Base-by-base conservation (phyloP, 305 asterid genomes). In the Petunia hybrid region DNA sequence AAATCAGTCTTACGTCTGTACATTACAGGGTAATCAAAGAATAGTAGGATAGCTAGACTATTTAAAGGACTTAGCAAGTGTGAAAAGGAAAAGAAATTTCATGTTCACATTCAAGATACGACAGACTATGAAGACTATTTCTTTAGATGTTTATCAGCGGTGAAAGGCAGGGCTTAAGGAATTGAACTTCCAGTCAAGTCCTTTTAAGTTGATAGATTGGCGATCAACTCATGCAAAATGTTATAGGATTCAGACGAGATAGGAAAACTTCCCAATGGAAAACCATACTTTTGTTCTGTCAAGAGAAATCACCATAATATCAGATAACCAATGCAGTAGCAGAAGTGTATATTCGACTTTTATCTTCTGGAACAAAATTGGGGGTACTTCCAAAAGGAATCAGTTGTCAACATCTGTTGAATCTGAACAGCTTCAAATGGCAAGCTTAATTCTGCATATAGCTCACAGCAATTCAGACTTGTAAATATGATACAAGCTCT, bases 391-490 rank as follows among this genome's bases (percentile, higher is more conserved):
- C 77, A 35, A 48, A 46, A 12, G 59, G 42, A 71, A 70, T 70
- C 38, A 45, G 42, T 3, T 46, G 46, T 70, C 60, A 45, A 22
- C 55, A 68, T 68, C 76, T 42, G 39, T 68, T 68, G 76, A 42
- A 42, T 42, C 14, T 55, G 6, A 68, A 42, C 51, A 67, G 14
- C 53, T n/a, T 42, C 76, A 68, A 43, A 67, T 41, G 14, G 14
- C 45, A 67, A 68, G 14, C 38, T 68, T 42, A 39, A 68, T 41
- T 68, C 16, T 22, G 39, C 56, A n/a, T 67, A 42, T 16, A 69
- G 59, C 76, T 69, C 41, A 69, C 57, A 69, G 56, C 41, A 43
- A 39, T 69, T 45, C 41, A 69, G 53, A 69, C 57, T 41, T 41
- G 75, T 41, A 67, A 14, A n/a, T 16, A 68, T 3, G 53, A 42